A percentile compares a stretch with the other conserved stretches of the same genome.
These are phyloP conservation scores for Suillus paluster DNA, from an alignment of 768 basidiomycete genomes.

Conservation along the genomic window DNA sequence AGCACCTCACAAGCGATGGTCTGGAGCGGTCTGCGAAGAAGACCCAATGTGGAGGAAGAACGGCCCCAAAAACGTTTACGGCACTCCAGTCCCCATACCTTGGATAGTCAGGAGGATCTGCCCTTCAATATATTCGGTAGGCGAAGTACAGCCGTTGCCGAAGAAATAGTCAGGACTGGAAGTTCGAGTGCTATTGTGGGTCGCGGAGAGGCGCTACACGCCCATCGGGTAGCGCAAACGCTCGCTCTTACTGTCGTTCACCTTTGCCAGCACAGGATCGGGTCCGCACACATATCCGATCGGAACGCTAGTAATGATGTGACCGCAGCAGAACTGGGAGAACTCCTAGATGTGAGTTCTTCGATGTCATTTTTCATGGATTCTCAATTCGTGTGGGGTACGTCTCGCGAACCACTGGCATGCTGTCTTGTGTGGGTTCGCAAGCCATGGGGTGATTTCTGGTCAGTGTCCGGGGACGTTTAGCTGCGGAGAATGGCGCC, in stretches of 20 bases:
- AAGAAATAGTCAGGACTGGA: not conserved
- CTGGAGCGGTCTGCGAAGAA: constrained; percentile 14
- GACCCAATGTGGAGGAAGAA: constrained; percentile 27
- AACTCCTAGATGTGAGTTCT: constrained; percentile 37
- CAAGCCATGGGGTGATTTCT: not conserved
- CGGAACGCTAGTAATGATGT: constrained; percentile 21
- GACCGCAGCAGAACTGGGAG: constrained; percentile 35
- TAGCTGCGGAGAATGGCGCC: not conserved
- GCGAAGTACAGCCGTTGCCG: not conserved
- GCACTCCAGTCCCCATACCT: constrained; percentile 18
- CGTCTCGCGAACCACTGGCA: not conserved
- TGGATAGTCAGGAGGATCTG: constrained; percentile 13
- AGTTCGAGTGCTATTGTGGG: not conserved
- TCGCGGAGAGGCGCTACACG: constrained; percentile 2
- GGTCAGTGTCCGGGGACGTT: not conserved
- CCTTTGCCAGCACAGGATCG: constrained; percentile 30
- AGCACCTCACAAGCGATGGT: constrained; percentile 9
- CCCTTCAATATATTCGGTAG: constrained; percentile 19
- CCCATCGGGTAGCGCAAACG: constrained; percentile 19
- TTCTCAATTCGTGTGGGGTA: not conserved
- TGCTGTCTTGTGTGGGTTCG: not conserved
- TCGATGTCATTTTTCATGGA: not conserved
- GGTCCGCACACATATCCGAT: constrained; percentile 4
- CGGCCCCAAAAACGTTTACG: constrained; percentile 34
- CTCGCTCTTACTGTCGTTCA: constrained; percentile 27